Base-by-base conservation (phyloP, 2,329 filamentous ascomycete genomes). In the Cladophialophora psammophila region DNA sequence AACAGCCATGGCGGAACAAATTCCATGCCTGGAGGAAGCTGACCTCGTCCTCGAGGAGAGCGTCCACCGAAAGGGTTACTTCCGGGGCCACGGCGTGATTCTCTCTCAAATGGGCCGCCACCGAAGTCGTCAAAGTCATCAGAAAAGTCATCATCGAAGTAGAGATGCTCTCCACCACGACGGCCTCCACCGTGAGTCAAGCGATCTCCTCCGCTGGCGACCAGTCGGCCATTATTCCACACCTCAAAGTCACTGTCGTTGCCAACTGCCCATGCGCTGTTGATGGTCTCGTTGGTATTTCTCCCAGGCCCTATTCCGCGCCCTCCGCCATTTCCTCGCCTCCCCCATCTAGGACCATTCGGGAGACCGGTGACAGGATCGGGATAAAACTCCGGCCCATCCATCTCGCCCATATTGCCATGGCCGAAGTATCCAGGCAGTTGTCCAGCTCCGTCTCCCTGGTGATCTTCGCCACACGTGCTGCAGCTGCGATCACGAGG, bases 381-480 rank as follows among this genome's bases (percentile, higher is more conserved):
- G 18, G 42, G 57, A 13, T 61, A 61, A 50, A 38, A 31, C 34
- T 61, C 59, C 12, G 59, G 59, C 3, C 48, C 59, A 0, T 20
- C 6, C 48, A 38, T 13, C 1, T 52, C 59, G 45, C 45, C 59
- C 13, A 53, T 5, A 18, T 61, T 45, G 7, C 59, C 45, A 9
- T 61, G 59, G 13, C 59, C 59, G 45, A 40, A 61, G 48, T 52
- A 53, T 3, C 59, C 59, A 3, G 59, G 45, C 20, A 50, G 18
- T 50, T 50, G 45, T 12, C 45, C 45, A 5, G 45, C 45, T 50
- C 45, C 45, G 10, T 50, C 45, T 50, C 45, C 45, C 20, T 50
- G 45, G 20, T 50, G 3, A 20, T 50, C 13, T 26, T 50, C 45
- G 45, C 45, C 45, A 5, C 45, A 50, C 9, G 45, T 26, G 26